Conservation (phyloP, 2,329 filamentous ascomycete species). For the Ophiostoma angusticollis region DNA sequence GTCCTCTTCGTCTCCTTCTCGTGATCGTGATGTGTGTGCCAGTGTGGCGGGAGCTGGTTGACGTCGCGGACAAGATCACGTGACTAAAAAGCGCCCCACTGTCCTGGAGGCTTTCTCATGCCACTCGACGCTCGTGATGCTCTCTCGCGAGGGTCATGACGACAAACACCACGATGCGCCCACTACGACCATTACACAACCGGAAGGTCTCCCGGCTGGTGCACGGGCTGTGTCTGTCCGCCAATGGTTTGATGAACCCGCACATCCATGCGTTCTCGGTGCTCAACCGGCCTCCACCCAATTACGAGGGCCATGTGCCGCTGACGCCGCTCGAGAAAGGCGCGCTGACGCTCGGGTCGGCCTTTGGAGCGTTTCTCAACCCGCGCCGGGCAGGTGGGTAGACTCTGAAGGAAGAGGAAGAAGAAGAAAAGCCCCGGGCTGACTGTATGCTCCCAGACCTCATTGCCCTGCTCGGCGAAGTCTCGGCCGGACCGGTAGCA, state of each 20-base stretch:
- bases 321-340: constrained; percentile 66
- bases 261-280: constrained; percentile 50
- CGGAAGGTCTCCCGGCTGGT: background rate
- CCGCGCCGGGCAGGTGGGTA: constrained; percentile 62
- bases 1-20: too few species aligned
- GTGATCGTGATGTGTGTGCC: too few species aligned
- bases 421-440: too few species aligned
- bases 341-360: constrained; percentile 54
- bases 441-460: constrained; percentile 59
- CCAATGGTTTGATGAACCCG: background rate
- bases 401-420: too few species aligned
- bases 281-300: constrained; percentile 70
- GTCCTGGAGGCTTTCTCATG: too few species aligned
- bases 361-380: constrained; percentile 52
- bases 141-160: too few species aligned
- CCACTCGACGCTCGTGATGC: too few species aligned
- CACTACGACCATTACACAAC: constrained; percentile 4
- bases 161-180: constrained; percentile 4
- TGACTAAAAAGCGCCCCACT: too few species aligned
- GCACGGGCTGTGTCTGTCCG: too few species aligned
- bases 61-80: too few species aligned
- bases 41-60: too few species aligned
- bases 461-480: constrained; percentile 86
- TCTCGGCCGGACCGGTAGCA: constrained; percentile 89
- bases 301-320: constrained; percentile 86